Percentiles rank a stretch among this genome's conserved stretches.
Conservation (phyloP, 1,284 basidiomycete species). For the Sphagnurus paluster region DNA sequence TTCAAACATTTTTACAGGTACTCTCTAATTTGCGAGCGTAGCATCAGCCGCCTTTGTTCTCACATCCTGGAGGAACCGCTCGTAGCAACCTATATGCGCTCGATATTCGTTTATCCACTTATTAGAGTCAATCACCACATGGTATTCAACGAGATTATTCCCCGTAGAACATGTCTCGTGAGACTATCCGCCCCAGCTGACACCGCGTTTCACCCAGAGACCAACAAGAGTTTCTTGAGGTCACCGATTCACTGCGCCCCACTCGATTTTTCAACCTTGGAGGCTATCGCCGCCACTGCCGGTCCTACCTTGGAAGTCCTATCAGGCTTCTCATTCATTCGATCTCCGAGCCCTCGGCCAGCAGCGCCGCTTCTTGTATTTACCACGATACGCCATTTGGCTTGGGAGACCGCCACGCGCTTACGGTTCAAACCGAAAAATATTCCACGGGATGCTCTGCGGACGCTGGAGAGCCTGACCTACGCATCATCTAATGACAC, state of each 20-base stretch:
- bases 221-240: too few relatives aligned
- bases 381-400: constrained; percentile 3
- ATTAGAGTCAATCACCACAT: too few relatives aligned
- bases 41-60: neutral
- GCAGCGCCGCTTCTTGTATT: constrained; percentile 6
- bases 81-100: neutral
- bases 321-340: neutral
- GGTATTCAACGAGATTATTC: too few relatives aligned
- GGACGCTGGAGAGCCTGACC: neutral
- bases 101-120: too few relatives aligned
- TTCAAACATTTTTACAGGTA: neutral
- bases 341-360: neutral
- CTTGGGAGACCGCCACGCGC: constrained; percentile 5
- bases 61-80: neutral
- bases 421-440: constrained; percentile 2
- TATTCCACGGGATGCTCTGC: constrained; percentile 2
- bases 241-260: too few relatives aligned
- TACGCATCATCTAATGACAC: constrained; percentile 1
- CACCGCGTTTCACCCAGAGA: too few relatives aligned
- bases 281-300: neutral
- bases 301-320: constrained; percentile 8
- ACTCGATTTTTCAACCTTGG: neutral
- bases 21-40: neutral
- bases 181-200: too few relatives aligned
- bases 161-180: too few relatives aligned